Percentiles rank a stretch among this genome's conserved stretches.
phyloP scores from a whole-genome alignment of 2,329 filamentous ascomycete genomes.

The Arthrobotrys sinensis region DNA sequence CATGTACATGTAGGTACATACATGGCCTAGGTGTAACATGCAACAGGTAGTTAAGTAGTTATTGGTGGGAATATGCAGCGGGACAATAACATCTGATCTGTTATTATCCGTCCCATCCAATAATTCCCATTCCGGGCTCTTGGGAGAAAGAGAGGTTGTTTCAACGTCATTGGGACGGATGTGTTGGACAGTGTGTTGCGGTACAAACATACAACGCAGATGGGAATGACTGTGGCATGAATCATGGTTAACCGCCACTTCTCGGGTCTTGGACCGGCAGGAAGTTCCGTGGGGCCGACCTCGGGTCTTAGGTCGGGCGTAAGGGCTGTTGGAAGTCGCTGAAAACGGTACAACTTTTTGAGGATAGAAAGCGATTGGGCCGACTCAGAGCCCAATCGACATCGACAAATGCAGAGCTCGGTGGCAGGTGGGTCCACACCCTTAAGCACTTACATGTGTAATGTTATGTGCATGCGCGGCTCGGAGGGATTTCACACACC shows the following conservation, averaged over 20 bases:
- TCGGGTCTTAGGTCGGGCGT: conserved; percentile 6
- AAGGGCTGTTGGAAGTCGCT: neutral
- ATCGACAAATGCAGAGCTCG: conserved; percentile 11
- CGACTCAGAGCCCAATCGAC: conserved; percentile 17
- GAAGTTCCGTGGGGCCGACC: conserved; percentile 23
- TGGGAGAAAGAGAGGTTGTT: neutral
- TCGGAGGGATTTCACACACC: conserved; percentile 18
- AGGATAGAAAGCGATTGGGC: conserved; percentile 1
- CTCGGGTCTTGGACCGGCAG: conserved; percentile 12
- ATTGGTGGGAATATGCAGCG: too few relatives aligned
- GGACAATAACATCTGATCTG: conserved; percentile 7
- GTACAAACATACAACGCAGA: neutral
- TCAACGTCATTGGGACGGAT: conserved; percentile 3
- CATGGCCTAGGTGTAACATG: neutral
- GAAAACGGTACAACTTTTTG: conserved; percentile 13
- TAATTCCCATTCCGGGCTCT: conserved; percentile 14
- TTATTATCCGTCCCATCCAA: conserved; percentile 12
- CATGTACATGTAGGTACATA: neutral
- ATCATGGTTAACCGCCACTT: conserved; percentile 20
- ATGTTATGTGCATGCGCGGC: conserved; percentile 1
- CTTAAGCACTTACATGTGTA: neutral
- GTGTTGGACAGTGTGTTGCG: conserved; percentile 7
- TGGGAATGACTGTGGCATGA: too few relatives aligned
- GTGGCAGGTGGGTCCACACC: conserved; percentile 4
- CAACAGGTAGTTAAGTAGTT: too few relatives aligned